Evolutionary conservation across 768 basidiomycete species (phyloP), one percentile per base, ranked within the genome.

Genomic region (Russula foetens): DNA sequence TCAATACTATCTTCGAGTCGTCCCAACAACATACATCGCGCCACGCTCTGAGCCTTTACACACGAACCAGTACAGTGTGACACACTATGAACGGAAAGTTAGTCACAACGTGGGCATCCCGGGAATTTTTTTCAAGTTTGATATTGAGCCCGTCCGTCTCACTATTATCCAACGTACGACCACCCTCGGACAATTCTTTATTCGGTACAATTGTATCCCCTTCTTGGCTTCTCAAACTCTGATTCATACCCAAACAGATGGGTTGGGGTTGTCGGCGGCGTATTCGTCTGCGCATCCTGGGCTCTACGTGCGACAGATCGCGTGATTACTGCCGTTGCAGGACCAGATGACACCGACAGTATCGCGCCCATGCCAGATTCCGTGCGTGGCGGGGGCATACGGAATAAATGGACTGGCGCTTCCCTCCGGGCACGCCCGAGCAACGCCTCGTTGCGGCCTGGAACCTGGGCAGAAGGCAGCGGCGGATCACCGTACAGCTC

Each of bases 101-200:
- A 75, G 83, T 21, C 88, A 91, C 69, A 83, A 90, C 64, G 74
- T 77, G 17, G 91, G 90, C 7, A 86, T 92, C 0, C 96, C 96
- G 0, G 95, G 91, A 17, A 96, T 98, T 70, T 98, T 96, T 79
- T 97, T 98, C 86, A 97, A 98, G 73, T 98, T 92, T 71, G 95
- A 99, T 60, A 75, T 98, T 39, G 96, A 99, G 69, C 93, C 95
- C 0, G 81, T 98, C 74, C 78, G 82, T 24, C 79, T 98, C 60
- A 87, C 84, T 0, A 84, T 98, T 56, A 82, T 89, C 67, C 94
- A 98, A 73, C 84, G 93, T 19, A 98, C 96, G 21, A 92, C 88
- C 0, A 78, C 83, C 1, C 74, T 99, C 53, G 68, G 86, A 3
- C 88, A 95, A 65, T 81, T 99, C 56, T 68, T 97, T 64, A 88